Percentiles rank a stretch among this genome's conserved stretches.
phyloP scores from a whole-genome alignment of 306 rosid genomes.

The Crotalaria pallida region DNA sequence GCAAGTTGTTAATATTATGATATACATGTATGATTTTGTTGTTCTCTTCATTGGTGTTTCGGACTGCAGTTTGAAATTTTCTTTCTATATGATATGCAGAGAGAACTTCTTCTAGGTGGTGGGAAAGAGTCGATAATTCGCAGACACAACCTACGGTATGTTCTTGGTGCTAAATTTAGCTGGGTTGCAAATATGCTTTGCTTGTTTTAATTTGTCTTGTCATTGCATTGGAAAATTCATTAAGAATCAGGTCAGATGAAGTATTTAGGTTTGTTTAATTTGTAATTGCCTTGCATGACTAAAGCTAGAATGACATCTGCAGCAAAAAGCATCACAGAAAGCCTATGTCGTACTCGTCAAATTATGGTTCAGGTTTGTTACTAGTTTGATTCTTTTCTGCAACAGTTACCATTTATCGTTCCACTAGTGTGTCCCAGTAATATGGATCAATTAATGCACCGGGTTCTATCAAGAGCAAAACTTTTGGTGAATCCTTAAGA shows the following conservation, averaged over 20 bases:
- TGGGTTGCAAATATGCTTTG: neutral
- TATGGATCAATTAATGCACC: neutral
- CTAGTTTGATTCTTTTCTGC: neutral
- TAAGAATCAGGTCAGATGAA: slow-evolving; percentile 9
- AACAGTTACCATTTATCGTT: neutral
- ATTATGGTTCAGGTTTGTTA: slow-evolving; percentile 80
- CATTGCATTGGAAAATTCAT: neutral
- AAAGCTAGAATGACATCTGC: slow-evolving; percentile 95
- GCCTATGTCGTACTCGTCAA: slow-evolving; percentile 90
- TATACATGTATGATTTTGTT: neutral
- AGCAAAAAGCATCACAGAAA: slow-evolving; percentile 87
- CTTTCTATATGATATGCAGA: slow-evolving; percentile 43
- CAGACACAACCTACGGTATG: slow-evolving; percentile 85
- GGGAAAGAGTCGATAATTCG: slow-evolving; percentile 89
- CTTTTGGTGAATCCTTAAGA: neutral
- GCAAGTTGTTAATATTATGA: neutral
- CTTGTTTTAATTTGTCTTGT: neutral
- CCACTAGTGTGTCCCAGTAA: neutral
- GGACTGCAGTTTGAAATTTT: neutral
- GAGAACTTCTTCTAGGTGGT: slow-evolving; percentile 83
- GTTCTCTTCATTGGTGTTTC: neutral
- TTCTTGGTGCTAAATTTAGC: slow-evolving; percentile 4
- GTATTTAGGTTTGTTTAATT: neutral
- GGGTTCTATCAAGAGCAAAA: neutral
- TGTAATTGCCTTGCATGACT: slow-evolving; percentile 48